Conservation (phyloP, 495 filamentous ascomycete genomes). For the Hypoxylon lienhwacheense region DNA sequence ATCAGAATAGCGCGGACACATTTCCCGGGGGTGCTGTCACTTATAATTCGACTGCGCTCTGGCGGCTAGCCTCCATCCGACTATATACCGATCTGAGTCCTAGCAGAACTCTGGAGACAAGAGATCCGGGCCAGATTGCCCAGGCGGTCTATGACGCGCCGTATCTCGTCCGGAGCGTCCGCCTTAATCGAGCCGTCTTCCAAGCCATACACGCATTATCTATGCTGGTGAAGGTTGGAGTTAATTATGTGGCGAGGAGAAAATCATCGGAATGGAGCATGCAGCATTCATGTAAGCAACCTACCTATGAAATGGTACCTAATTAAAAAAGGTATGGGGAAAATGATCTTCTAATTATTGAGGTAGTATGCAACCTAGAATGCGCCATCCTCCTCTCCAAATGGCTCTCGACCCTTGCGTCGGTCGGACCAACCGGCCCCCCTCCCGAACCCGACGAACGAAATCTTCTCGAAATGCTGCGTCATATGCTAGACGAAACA, state of each 20-base stretch:
- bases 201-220: constrained; percentile 71
- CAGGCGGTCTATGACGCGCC: constrained; percentile 60
- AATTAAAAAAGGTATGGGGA: neutral
- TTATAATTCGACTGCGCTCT: constrained; percentile 67
- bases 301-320: neutral
- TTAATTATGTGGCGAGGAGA: constrained; percentile 68
- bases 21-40: constrained; percentile 62
- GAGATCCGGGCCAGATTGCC: constrained; percentile 63
- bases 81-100: constrained; percentile 68
- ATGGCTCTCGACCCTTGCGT: constrained; percentile 51
- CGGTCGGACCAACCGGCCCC: constrained; percentile 47
- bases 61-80: constrained; percentile 67
- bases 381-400: constrained; percentile 67
- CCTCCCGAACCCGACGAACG: constrained; percentile 60
- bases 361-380: constrained; percentile 64
- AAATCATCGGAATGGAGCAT: constrained; percentile 72
- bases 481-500: constrained; percentile 76
- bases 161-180: constrained; percentile 57
- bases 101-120: constrained; percentile 61
- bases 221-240: constrained; percentile 67
- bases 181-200: constrained; percentile 61
- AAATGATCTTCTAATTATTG: constrained; percentile 10
- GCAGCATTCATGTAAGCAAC: constrained; percentile 64
- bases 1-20: constrained; percentile 42
- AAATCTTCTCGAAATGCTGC: constrained; percentile 66